Evolutionary conservation across 768 basidiomycete genomes (phyloP), one percentile per base, ranked within the genome.

Genomic region (Suillus ampliporus): DNA sequence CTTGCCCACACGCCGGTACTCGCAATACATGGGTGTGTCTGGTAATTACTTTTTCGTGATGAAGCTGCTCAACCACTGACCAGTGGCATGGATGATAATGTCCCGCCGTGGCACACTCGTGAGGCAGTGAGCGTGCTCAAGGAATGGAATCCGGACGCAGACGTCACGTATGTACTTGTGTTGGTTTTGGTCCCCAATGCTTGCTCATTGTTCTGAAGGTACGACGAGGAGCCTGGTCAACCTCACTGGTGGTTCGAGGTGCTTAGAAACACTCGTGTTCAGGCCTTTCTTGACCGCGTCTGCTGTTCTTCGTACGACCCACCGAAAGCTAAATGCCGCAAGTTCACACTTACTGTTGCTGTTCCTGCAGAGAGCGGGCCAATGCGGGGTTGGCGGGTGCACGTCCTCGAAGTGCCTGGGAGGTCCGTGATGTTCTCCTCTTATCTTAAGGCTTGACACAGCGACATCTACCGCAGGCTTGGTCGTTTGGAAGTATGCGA

Each of bases 51-150:
- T 41, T 13, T 43, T 21, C 47, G 21, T 7, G 17, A 17, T 5
- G 10, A 38, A 38, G 37, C 23, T 54, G 17, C 17, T 38, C 23
- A 37, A 38, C 23, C 15, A 38, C 41, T 6, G n/a, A 15, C 40
- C 66, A 92, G 91, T 21, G 91, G 90, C 3, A 79, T 80, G 41
- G 95, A 97, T 70, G 86, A 88, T 43, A 96, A 97, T 64, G 95
- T 97, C 4, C 94, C 95, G 2, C 84, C 87, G 0, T 92, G 93
- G 86, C 94, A 97, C 67, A 86, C 88, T 3, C 83, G 95, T 23
- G 87, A 89, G 71, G 78, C 84, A 13, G 79, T 91, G 4, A 79
- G 82, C 28, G 75, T 87, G 19, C 64, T 95, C 34, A 82, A 83
- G 64, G 78, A 85, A 3, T 90, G 87, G 86, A 78, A 82, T 56